Conservation (phyloP, 768 basidiomycete genomes). For the Tulasnella sp. region DNA sequence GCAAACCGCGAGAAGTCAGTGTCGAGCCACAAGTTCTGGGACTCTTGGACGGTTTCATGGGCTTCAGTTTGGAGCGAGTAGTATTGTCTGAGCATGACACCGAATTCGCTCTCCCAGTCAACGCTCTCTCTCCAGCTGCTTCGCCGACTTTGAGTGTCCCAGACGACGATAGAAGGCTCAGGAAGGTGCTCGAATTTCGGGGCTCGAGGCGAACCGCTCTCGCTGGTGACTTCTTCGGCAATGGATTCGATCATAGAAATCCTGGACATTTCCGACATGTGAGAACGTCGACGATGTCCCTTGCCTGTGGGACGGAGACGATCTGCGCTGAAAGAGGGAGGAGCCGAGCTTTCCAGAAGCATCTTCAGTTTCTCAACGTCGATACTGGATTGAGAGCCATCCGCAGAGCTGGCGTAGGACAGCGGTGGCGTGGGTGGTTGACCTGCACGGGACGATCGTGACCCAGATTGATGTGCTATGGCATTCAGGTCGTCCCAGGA, state of each 20-base stretch:
- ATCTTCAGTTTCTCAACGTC: constrained; percentile 56
- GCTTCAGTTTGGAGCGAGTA: constrained; percentile 18
- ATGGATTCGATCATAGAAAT: constrained; percentile 70
- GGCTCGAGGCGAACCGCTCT: constrained; percentile 23
- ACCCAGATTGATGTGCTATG: not conserved
- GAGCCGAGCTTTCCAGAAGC: constrained; percentile 46
- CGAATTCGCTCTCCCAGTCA: constrained; percentile 15
- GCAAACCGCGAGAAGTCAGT: constrained; percentile 23
- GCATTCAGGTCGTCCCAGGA: not conserved
- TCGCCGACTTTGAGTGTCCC: not conserved
- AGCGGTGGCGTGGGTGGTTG: constrained; percentile 39
- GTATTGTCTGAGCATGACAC: constrained; percentile 7
- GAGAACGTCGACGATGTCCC: constrained; percentile 63
- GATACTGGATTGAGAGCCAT: constrained; percentile 70
- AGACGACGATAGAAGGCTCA: not conserved
- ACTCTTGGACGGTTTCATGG: constrained; percentile 16
- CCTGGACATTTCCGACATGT: constrained; percentile 51
- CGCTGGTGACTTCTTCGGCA: constrained; percentile 50
- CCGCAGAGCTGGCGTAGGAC: constrained; percentile 44
- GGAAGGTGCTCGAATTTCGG: constrained; percentile 4
- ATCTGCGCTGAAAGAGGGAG: constrained; percentile 34
- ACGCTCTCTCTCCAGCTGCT: constrained; percentile 2
- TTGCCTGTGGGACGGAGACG: constrained; percentile 51
- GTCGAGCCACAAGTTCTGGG: constrained; percentile 19
- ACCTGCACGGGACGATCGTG: constrained; percentile 30